Conservation (phyloP, 345 rosid genomes). For the Tarenaya hassleriana region DNA sequence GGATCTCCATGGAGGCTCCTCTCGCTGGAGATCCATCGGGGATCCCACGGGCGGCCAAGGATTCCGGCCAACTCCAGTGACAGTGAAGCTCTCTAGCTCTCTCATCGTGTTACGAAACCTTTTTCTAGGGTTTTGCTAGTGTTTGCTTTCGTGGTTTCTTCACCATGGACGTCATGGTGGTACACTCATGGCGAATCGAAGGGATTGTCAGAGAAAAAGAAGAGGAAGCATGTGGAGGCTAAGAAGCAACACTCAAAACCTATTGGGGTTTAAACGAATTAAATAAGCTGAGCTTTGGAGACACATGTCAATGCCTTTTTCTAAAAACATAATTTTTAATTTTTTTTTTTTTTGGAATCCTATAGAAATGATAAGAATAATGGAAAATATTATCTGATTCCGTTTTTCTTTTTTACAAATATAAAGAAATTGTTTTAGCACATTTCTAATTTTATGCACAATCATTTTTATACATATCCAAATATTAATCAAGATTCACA, state of each 20-base stretch:
- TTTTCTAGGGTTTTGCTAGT: conserved; percentile 7
- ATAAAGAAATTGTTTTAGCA: too few species aligned
- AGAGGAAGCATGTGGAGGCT: conserved; percentile 21
- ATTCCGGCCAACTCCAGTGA: conserved; percentile 22
- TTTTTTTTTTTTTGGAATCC: too few species aligned
- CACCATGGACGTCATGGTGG: background rate
- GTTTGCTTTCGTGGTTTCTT: background rate
- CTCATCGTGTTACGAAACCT: conserved; percentile 24
- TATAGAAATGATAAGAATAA: too few species aligned
- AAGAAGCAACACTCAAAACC: conserved; percentile 14
- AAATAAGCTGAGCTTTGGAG: background rate
- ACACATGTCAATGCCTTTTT: conserved; percentile 10
- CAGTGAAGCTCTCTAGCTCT: conserved; percentile 6
- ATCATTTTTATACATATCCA: too few species aligned
- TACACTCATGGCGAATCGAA: background rate
- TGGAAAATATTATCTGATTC: too few species aligned
- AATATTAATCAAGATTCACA: too few species aligned
- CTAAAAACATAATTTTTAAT: too few species aligned
- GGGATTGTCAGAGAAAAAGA: background rate
- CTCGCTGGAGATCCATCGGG: conserved; percentile 41
- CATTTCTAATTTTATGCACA: too few species aligned
- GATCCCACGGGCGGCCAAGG: conserved; percentile 63
- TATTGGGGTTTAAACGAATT: conserved; percentile 22
- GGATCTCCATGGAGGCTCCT: conserved; percentile 39
- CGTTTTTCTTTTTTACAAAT: too few species aligned